These are phyloP conservation scores for Trypanosoma avium DNA, from an alignment of 208 protist genomes.

Conservation along the genomic window DNA sequence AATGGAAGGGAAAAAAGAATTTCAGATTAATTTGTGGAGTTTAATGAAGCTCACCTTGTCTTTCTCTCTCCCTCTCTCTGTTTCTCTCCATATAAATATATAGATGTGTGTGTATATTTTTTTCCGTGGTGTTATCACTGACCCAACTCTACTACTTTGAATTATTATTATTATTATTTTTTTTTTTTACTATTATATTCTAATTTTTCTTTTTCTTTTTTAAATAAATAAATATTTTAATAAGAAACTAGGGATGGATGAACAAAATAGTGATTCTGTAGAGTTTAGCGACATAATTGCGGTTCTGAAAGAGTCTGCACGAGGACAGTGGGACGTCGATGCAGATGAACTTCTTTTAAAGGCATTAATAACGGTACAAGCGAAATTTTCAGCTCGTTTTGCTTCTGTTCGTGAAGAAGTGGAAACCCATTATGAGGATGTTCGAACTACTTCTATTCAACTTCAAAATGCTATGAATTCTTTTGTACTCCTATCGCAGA, in stretches of 20 bases:
- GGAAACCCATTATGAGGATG: conserved; percentile 35
- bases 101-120: no score
- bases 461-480: conserved; percentile 62
- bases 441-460: conserved; percentile 28
- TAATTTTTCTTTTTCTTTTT: background rate
- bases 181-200: conserved; percentile 13
- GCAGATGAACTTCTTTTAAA: conserved; percentile 50
- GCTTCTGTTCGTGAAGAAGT: conserved; percentile 28
- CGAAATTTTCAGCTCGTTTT: conserved; percentile 30
- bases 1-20: no score
- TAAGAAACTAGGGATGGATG: conserved; percentile 20
- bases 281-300: conserved; percentile 26
- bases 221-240: background rate
- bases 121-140: no score
- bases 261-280: conserved; percentile 8
- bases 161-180: no score
- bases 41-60: background rate
- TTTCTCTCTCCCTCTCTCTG: conserved; percentile 7
- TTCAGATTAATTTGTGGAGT: no score
- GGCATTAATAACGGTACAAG: conserved; percentile 42
- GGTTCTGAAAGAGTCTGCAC: conserved; percentile 27
- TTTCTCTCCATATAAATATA: no score
- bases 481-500: conserved; percentile 60
- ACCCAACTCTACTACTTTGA: no score
- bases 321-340: conserved; percentile 40